Evolutionary conservation across 2,329 filamentous ascomycete species (phyloP).

Genomic region (Ophioceras dolichostomum): DNA sequence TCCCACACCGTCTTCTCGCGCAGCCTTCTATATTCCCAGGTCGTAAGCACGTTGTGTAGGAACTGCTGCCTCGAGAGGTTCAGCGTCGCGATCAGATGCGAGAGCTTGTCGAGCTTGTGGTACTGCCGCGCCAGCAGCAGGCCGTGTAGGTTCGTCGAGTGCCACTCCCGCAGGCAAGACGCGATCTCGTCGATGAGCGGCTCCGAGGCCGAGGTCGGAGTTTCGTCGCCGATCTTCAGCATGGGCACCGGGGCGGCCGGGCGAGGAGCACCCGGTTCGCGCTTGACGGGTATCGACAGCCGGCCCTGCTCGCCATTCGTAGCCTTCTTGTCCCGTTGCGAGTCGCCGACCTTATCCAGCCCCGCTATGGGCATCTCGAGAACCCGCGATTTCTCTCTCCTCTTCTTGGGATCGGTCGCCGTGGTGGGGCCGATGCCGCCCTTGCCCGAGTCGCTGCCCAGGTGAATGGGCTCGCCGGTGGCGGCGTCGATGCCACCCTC

Average conservation of each 20-base stretch:
- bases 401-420: slow-evolving; percentile 22
- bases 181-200: slow-evolving; percentile 96
- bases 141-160: slow-evolving; percentile 92
- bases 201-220: slow-evolving; percentile 76
- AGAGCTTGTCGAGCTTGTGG: slow-evolving; percentile 65
- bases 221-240: slow-evolving; percentile 96
- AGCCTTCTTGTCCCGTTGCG: background rate
- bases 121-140: slow-evolving; percentile 78
- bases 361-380: slow-evolving; percentile 8
- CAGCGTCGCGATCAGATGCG: slow-evolving; percentile 66
- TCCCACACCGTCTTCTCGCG: slow-evolving; percentile 94
- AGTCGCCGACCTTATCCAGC: slow-evolving; percentile 14
- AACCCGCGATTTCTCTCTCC: slow-evolving; percentile 16
- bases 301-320: slow-evolving; percentile 16
- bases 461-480: slow-evolving; percentile 18
- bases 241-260: slow-evolving; percentile 90
- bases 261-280: slow-evolving; percentile 57
- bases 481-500: slow-evolving; percentile 19
- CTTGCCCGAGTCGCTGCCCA: slow-evolving; percentile 39
- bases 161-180: slow-evolving; percentile 94
- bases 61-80: slow-evolving; percentile 81
- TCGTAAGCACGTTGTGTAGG: slow-evolving; percentile 85
- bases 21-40: slow-evolving; percentile 66
- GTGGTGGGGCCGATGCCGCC: slow-evolving; percentile 34
- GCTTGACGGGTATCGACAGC: slow-evolving; percentile 35